Evolutionary conservation across 257 asterid species (phyloP), one percentile per base, ranked within the genome.

Genomic region (Verbena officinalis): DNA sequence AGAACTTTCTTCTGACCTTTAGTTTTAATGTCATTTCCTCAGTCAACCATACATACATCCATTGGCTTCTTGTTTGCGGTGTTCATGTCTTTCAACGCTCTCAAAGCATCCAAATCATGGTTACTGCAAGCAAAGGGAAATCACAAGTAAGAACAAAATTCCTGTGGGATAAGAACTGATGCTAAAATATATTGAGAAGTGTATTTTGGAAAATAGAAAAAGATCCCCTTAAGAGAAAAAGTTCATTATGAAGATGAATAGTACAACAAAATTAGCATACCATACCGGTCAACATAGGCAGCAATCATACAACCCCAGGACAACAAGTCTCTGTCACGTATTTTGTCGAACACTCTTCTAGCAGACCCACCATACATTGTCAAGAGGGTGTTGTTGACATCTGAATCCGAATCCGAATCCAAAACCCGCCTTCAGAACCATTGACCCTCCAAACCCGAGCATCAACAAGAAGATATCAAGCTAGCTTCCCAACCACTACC

Each of bases 271-370:
- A 19, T 40, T 5, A 2, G n/a, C n/a, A n/a, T n/a, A n/a, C n/a
- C 81, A 14, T 76, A 89, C 96, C 95, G 82, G 67, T 73, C 70
- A 80, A 89, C 82, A 60, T 81, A 86, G 48, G 83, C 85, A 14
- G 96, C 84, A 72, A 86, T 79, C 83, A 89, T 59, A n/a, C 88
- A 86, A 54, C 92, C 84, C 95, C 96, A 89, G 52, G 95, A 73
- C 72, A 89, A 90, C 50, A 89, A 81, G 77, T 80, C 74, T 71
- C 83, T 82, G 14, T 73, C 66, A 65, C 23, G 9, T 85, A 88
- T 86, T 84, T 84, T 90, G 63, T 80, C 95, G 52, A 89, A 84
- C 88, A 86, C 73, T 13, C 13, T 74, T 36, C 78, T 57, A 1
- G 90, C 57, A 36, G 70, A 74, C 4, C 62, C 80, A 0, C 79